Conservation (phyloP, 129 eudicot genomes). For the Pulicaria dysenterica region DNA sequence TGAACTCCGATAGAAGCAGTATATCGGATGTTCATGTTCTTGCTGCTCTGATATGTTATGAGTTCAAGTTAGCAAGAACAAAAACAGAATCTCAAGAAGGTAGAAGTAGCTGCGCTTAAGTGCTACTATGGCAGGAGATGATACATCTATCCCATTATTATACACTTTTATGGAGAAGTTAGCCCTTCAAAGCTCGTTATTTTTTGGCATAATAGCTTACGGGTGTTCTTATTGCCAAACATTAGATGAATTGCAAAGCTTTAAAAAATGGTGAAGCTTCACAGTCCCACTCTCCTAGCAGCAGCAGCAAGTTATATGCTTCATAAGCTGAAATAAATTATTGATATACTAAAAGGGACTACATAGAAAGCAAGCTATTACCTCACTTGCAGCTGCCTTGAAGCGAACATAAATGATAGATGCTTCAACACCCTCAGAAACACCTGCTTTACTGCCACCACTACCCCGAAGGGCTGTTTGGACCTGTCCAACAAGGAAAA, state of each 20-base stretch:
- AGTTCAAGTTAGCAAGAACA: conserved; percentile 15
- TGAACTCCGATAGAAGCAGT: background rate
- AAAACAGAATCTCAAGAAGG: conserved; percentile 15
- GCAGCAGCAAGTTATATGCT: conserved; percentile 7
- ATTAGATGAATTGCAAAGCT: background rate
- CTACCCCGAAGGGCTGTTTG: conserved; percentile 72
- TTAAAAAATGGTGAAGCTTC: background rate
- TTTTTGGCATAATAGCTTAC: conserved; percentile 25
- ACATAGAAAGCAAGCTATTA: conserved; percentile 33
- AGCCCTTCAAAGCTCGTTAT: background rate
- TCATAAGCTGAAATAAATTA: conserved; percentile 16
- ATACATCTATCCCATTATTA: background rate
- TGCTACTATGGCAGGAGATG: background rate
- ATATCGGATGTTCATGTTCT: background rate
- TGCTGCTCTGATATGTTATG: conserved; percentile 4
- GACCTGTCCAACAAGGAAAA: conserved; percentile 48
- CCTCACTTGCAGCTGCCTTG: conserved; percentile 99
- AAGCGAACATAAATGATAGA: conserved; percentile 93
- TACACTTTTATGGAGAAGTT: background rate
- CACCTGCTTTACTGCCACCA: conserved; percentile 61
- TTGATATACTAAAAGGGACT: conserved; percentile 5
- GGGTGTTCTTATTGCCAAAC: background rate
- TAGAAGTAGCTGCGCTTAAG: background rate
- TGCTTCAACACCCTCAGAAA: conserved; percentile 95
- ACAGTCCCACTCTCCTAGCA: conserved; percentile 1